Evolutionary conservation across 345 rosid genomes (phyloP).

Genomic region (Nephelium lappaceum): DNA sequence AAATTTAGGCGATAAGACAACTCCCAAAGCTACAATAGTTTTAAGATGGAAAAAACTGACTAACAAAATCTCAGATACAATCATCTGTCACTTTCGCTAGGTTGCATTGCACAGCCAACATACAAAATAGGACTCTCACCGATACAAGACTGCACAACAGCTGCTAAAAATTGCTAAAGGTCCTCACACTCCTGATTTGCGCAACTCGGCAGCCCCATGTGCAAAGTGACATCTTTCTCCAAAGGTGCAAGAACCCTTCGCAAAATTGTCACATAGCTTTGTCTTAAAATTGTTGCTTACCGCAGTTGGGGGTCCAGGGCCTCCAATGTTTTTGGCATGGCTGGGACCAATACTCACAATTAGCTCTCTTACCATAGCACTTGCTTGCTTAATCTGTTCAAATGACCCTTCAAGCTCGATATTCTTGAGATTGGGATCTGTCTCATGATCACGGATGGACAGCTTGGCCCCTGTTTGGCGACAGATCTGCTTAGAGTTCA

Average conservation of each 20-base stretch:
- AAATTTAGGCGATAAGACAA: not conserved
- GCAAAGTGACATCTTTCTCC: constrained; percentile 95
- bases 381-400: constrained; percentile 84
- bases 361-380: constrained; percentile 75
- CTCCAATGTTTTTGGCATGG: constrained; percentile 37
- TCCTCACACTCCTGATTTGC: constrained; percentile 47
- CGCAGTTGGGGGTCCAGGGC: constrained; percentile 38
- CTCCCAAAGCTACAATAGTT: not conserved
- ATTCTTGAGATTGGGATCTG: constrained; percentile 62
- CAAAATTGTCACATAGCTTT: constrained; percentile 76
- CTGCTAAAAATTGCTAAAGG: not conserved
- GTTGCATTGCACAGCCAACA: constrained; percentile 12
- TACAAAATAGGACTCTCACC: constrained; percentile 1
- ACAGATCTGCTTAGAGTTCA: constrained; percentile 74
- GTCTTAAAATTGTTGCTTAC: constrained; percentile 84
- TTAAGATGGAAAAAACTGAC: not conserved
- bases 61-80: not conserved
- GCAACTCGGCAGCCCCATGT: constrained; percentile 85
- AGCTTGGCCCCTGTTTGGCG: constrained; percentile 80
- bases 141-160: constrained; percentile 26
- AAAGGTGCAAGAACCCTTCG: constrained; percentile 81
- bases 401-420: constrained; percentile 86
- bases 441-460: constrained; percentile 72
- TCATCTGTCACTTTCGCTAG: constrained; percentile 12
- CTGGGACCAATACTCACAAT: constrained; percentile 52